Evolutionary conservation across 208 protist species (phyloP), one percentile per base, ranked within the genome.

Genomic region (Leishmania amazonensis): DNA sequence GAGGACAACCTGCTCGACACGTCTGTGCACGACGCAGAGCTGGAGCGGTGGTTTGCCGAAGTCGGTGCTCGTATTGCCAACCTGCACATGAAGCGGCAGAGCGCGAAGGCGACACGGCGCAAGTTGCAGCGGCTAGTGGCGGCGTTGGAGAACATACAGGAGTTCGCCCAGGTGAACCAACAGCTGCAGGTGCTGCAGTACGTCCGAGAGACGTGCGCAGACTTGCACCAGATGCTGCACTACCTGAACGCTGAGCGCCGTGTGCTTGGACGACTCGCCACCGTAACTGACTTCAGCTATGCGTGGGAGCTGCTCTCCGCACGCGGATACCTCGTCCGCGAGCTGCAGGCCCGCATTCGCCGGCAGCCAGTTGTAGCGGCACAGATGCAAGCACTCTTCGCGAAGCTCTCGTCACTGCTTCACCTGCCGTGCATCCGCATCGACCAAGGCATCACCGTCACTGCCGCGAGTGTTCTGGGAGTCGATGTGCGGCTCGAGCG

Each of bases 321-420:
- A 15, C 99, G 98, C 76, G 83, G 85, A n/a, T 88, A 84, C 71
- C 93, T 93, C 62, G 95, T 99, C 24, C 77, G 89, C 8, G 90
- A 96, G 40, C 99, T 99, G 87, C 99, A 99, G 83, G 86, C 75
- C 13, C 90, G 88, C 76, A 99, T 99, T 73, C 98, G 95, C 80
- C 78, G 89, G n/a, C 79, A 98, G 62, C 98, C 98, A 21, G 90
- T 87, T 13, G 85, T 97, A 40, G 93, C 99, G 9, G 90, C 99
- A 64, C 97, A 99, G 81, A 95, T 99, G 74, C 91, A 99, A 28
- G 89, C 98, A 0, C 96, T 99, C 11, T 99, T 99, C 81, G 91
- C 99, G 40, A 99, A 99, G 79, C 89, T 99, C 5, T 91, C 97
- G 7, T 98, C 96, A 1, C 90, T 99, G 65, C 86, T 99, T 17